Percentiles rank a stretch among this genome's conserved stretches.
Conservation (phyloP, 805 yeast genomes). For the Groenewaldozyma salmanticensis region DNA sequence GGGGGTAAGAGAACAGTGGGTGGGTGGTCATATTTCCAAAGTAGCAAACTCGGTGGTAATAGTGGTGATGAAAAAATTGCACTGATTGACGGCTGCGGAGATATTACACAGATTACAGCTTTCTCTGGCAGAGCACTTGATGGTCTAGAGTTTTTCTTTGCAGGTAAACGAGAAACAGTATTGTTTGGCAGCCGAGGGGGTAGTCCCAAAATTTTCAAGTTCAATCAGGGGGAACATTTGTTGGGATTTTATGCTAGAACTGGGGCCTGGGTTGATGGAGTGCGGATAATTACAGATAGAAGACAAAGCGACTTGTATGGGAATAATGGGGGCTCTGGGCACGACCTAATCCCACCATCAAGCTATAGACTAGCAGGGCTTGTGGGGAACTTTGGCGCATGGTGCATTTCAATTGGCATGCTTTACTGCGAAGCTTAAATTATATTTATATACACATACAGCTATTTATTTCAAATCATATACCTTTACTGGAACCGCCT, state of each 20-base stretch:
- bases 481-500: background rate
- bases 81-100: slow-evolving; percentile 22
- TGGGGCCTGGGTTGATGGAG: slow-evolving; percentile 87
- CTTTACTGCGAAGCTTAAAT: slow-evolving; percentile 33
- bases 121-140: slow-evolving; percentile 73
- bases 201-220: slow-evolving; percentile 35
- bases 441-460: slow-evolving; percentile 4
- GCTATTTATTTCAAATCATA: background rate
- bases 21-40: slow-evolving; percentile 6
- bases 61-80: slow-evolving; percentile 23
- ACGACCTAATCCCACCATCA: slow-evolving; percentile 52
- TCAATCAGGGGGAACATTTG: slow-evolving; percentile 52
- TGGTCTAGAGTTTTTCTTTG: slow-evolving; percentile 53
- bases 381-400: slow-evolving; percentile 54
- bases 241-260: slow-evolving; percentile 52
- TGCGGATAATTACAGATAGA: slow-evolving; percentile 52
- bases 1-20: slow-evolving; percentile 3
- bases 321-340: slow-evolving; percentile 46
- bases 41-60: slow-evolving; percentile 17
- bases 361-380: slow-evolving; percentile 58
- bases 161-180: slow-evolving; percentile 18
- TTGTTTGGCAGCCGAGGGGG: slow-evolving; percentile 33
- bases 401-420: slow-evolving; percentile 72
- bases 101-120: slow-evolving; percentile 45
- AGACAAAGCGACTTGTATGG: slow-evolving; percentile 48